Evolutionary conservation across 345 rosid species (phyloP), one percentile per base, ranked within the genome.

Genomic region (Chamaenerion angustifolium): DNA sequence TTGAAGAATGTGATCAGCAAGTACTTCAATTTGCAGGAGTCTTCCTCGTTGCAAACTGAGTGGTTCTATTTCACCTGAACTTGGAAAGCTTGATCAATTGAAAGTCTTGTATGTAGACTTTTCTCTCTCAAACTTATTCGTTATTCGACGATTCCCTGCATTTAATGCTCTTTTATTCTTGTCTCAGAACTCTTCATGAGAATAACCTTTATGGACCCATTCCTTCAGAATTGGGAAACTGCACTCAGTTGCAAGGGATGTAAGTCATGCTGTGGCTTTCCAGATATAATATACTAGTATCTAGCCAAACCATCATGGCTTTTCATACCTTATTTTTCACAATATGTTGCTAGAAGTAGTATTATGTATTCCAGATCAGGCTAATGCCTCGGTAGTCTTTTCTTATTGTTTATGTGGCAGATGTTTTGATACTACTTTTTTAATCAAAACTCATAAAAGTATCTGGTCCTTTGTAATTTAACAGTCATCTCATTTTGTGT

Each of bases 201-300:
- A 92, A 92, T 68, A 67, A 74, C 56, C 73, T 92, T 17, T 92
- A 84, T 73, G 93, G 83, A 59, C 25, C 79, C 58, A 92, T 92
- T 62, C 96, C 96, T 68, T 64, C 78, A n/a, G 81, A 76, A 59
- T 65, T 86, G 76, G 81, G 87, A 50, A 86, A 86, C 74, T 90
- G 98, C 74, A 70, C 93, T 2, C 82, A 72, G 65, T 73, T 87
- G 78, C 80, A 67, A 61, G 83, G 59, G 62, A 17, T 90, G 98
- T 90, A 72, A 83, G 93, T 55, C 40, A 31, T 16, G 13, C 49
- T 13, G 25, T 62, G 35, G 13, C 10, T 44, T 43, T 43, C 12
- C 16, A 25, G 17, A 48, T 19, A 11, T 13, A 14, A 12, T 9
- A 18, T 48, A 21, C 9, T 45, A 8, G 37, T 31, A 31, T 5